Evolutionary conservation across 1,139 yeast species (phyloP), one percentile per base, ranked within the genome.

Genomic region (Tardiomyces digboiensis): DNA sequence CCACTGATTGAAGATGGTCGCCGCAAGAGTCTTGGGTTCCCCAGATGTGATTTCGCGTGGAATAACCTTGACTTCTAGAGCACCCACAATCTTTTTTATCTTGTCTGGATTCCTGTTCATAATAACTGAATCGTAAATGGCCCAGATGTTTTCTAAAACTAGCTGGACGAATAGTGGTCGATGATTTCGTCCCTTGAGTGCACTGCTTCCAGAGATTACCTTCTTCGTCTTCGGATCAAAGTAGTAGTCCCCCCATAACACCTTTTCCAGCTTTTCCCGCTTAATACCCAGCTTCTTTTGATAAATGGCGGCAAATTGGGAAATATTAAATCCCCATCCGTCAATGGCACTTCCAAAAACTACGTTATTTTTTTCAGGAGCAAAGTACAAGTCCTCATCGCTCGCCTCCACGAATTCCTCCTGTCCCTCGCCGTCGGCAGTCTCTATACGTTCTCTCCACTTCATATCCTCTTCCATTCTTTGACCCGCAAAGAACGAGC

Each of bases 261-360:
- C 88, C 57, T 85, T 85, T 49, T 83, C 80, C 40, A 93, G 71
- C 46, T 79, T 87, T 29, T 77, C 76, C 49, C 88, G 80, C 50
- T 87, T 84, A 53, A 91, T 83, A 0, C 96, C 97, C 33, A 91
- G 68, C 57, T 87, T 88, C 36, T 79, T 77, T 65, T 83, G 93
- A 59, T 87, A 87, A 37, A 93, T 79, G 47, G 84, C 80, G 5
- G 97, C 86, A 65, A 91, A 84, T 48, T 93, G 95, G 47, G 85
- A 78, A 36, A 93, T 71, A 42, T 88, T 84, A 63, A 93, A 93
- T 0, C 97, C 98, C 98, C 98, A 93, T 3, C 97, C 97, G 64
- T 91, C 98, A 20, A 84, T 71, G 0, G 98, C 98, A 38, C 95
- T 82, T 1, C 96, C 89, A 67, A 93, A 91, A 1, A 93, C 80